These are phyloP conservation scores for Sclerotinia spermophila DNA, from an alignment of 2,329 filamentous ascomycete species.

Conservation along the genomic window DNA sequence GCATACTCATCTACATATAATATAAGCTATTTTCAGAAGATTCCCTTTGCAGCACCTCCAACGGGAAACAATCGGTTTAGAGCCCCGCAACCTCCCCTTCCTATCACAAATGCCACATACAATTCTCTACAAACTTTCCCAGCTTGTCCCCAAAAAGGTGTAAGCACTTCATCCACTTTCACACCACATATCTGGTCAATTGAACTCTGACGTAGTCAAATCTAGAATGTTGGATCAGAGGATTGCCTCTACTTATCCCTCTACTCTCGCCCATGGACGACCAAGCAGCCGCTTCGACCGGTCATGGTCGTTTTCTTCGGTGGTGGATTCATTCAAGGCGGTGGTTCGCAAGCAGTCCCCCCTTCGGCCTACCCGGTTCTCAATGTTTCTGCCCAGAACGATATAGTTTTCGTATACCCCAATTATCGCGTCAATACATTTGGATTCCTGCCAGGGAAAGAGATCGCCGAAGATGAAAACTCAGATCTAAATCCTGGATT, in stretches of 20 bases:
- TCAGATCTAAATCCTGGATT: slow-evolving; percentile 59
- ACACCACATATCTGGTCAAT: no score
- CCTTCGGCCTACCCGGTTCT: slow-evolving; percentile 56
- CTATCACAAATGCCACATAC: slow-evolving; percentile 48
- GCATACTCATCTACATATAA: slow-evolving; percentile 51
- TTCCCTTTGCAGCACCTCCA: slow-evolving; percentile 59
- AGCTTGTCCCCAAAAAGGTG: slow-evolving; percentile 56
- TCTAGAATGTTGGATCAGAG: slow-evolving; percentile 49
- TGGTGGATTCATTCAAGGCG: slow-evolving; percentile 58
- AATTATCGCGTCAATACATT: slow-evolving; percentile 64
- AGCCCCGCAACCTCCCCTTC: slow-evolving; percentile 53
- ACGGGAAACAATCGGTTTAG: slow-evolving; percentile 56
- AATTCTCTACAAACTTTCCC: slow-evolving; percentile 53
- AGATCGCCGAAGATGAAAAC: slow-evolving; percentile 49
- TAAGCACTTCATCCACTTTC: slow-evolving; percentile 26
- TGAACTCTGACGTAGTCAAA: neutral
- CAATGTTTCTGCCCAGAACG: slow-evolving; percentile 48
- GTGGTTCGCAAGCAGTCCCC: slow-evolving; percentile 51
- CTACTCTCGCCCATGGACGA: slow-evolving; percentile 54
- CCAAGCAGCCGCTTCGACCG: slow-evolving; percentile 45
- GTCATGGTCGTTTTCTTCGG: slow-evolving; percentile 60
- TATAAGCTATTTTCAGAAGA: slow-evolving; percentile 56
- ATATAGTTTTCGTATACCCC: slow-evolving; percentile 55
- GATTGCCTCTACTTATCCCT: slow-evolving; percentile 60
- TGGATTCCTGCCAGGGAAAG: slow-evolving; percentile 61